Conservation (phyloP, 768 basidiomycete genomes). For the Tulasnella sp. region DNA sequence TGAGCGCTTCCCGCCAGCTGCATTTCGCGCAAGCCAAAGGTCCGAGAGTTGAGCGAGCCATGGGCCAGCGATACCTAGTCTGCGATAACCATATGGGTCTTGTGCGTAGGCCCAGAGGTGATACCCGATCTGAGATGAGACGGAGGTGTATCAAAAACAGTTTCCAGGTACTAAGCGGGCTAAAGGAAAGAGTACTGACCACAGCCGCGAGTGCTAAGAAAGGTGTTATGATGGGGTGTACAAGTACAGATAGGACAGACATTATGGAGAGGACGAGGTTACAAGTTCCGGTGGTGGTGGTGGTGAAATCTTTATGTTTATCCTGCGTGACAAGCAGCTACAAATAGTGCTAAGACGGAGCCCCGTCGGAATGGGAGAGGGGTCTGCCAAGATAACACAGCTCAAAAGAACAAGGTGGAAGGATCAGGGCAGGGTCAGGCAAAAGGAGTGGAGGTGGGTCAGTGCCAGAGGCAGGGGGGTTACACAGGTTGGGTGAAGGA, state of each 20-base stretch:
- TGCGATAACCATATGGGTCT: conserved; percentile 30
- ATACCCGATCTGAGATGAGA: background rate
- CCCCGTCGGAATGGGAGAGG: too few relatives aligned
- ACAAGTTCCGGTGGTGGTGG: background rate
- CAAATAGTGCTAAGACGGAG: too few relatives aligned
- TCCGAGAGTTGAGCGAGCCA: conserved; percentile 61
- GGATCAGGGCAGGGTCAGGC: too few relatives aligned
- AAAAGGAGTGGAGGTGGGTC: too few relatives aligned
- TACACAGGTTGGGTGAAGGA: too few relatives aligned
- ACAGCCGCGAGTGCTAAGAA: background rate
- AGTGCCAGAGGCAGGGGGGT: too few relatives aligned
- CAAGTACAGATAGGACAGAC: conserved; percentile 1
- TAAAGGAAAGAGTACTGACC: background rate
- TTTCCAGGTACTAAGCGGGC: background rate
- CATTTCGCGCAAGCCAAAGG: conserved; percentile 57
- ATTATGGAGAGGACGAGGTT: background rate
- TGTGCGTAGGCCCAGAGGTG: conserved; percentile 42
- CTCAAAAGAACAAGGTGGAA: too few relatives aligned
- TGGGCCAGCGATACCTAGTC: conserved; percentile 58
- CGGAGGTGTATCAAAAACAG: too few relatives aligned
- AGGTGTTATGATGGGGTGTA: conserved; percentile 1
- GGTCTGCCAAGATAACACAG: too few relatives aligned
- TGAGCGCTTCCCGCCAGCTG: conserved; percentile 61
- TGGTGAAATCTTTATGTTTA: too few relatives aligned
- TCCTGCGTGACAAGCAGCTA: too few relatives aligned